Conservation (phyloP, 2,329 filamentous ascomycete species). For the Hypoxylon sp. region DNA sequence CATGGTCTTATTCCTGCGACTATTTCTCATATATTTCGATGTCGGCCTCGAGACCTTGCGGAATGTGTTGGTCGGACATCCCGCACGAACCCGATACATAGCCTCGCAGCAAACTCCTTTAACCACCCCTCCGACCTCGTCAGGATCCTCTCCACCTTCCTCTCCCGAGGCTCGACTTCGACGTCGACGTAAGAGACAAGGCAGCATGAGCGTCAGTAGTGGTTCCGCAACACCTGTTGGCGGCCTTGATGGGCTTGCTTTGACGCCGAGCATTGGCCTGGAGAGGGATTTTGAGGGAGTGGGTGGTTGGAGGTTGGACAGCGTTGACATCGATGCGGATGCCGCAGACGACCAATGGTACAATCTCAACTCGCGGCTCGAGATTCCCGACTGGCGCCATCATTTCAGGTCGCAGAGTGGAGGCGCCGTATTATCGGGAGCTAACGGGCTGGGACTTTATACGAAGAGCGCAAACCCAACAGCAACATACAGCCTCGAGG, state of each 20-base stretch:
- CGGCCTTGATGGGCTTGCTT: slow-evolving; percentile 46
- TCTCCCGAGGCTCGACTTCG: slow-evolving; percentile 34
- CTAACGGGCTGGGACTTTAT: slow-evolving; percentile 31
- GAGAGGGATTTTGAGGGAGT: slow-evolving; percentile 67
- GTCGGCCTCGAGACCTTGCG: slow-evolving; percentile 66
- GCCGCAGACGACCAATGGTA: slow-evolving; percentile 53
- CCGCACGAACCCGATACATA: slow-evolving; percentile 44
- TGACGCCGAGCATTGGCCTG: slow-evolving; percentile 59
- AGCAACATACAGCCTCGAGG: slow-evolving; percentile 45
- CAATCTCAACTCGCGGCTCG: slow-evolving; percentile 46
- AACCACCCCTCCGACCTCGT: slow-evolving; percentile 26
- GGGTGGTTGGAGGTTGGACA: slow-evolving; percentile 62
- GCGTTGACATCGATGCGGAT: slow-evolving; percentile 32
- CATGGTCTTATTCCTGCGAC: slow-evolving; percentile 66
- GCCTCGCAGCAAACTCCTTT: slow-evolving; percentile 37
- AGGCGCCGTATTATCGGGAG: slow-evolving; percentile 35
- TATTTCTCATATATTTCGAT: slow-evolving; percentile 70
- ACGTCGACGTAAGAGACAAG: slow-evolving; percentile 35
- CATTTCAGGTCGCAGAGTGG: slow-evolving; percentile 46
- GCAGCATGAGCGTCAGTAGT: slow-evolving; percentile 39
- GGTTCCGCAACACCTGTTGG: slow-evolving; percentile 38
- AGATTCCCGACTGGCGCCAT: slow-evolving; percentile 43
- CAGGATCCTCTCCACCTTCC: slow-evolving; percentile 31
- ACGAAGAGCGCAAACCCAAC: slow-evolving; percentile 32
- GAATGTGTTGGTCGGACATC: slow-evolving; percentile 59